These are phyloP conservation scores for Diatrype stigma DNA, from an alignment of 2,329 filamentous ascomycete genomes.

Conservation along the genomic window DNA sequence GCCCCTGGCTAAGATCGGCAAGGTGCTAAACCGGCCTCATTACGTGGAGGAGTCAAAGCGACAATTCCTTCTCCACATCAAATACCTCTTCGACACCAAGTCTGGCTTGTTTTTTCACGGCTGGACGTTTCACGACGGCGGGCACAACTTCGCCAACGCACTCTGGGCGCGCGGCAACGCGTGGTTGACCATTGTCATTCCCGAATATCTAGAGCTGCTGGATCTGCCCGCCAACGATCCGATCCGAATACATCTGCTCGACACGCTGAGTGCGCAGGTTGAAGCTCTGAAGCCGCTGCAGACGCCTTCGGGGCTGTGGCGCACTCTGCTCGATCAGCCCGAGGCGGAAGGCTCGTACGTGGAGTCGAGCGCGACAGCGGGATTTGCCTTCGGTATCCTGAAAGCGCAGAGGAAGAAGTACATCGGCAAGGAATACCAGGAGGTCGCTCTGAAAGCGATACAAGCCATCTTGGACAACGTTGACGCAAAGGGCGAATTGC, in stretches of 20 bases:
- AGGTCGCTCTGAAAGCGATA: slow-evolving; percentile 61
- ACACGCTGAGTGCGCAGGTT: slow-evolving; percentile 66
- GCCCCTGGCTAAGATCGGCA: slow-evolving; percentile 75
- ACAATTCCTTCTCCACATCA: slow-evolving; percentile 73
- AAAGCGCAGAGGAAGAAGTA: slow-evolving; percentile 70
- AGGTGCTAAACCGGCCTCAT: slow-evolving; percentile 62
- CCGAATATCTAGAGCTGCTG: slow-evolving; percentile 73
- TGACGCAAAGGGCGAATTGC: slow-evolving; percentile 62
- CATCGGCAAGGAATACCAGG: slow-evolving; percentile 57
- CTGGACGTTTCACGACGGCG: slow-evolving; percentile 70
- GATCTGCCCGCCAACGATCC: slow-evolving; percentile 60
- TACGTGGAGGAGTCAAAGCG: slow-evolving; percentile 75
- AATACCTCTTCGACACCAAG: slow-evolving; percentile 70
- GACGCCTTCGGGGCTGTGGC: slow-evolving; percentile 62
- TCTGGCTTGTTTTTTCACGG: slow-evolving; percentile 78
- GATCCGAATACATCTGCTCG: slow-evolving; percentile 54
- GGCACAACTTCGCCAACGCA: slow-evolving; percentile 57
- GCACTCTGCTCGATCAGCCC: slow-evolving; percentile 67
- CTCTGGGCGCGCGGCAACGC: slow-evolving; percentile 60
- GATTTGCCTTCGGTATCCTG: slow-evolving; percentile 75
- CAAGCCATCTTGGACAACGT: slow-evolving; percentile 64
- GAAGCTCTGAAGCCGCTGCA: slow-evolving; percentile 60
- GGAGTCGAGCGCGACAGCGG: slow-evolving; percentile 74
- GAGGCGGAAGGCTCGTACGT: slow-evolving; percentile 66
- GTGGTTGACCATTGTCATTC: slow-evolving; percentile 81